Evolutionary conservation across 306 rosid genomes (phyloP).

Genomic region (Malus sylvestris): DNA sequence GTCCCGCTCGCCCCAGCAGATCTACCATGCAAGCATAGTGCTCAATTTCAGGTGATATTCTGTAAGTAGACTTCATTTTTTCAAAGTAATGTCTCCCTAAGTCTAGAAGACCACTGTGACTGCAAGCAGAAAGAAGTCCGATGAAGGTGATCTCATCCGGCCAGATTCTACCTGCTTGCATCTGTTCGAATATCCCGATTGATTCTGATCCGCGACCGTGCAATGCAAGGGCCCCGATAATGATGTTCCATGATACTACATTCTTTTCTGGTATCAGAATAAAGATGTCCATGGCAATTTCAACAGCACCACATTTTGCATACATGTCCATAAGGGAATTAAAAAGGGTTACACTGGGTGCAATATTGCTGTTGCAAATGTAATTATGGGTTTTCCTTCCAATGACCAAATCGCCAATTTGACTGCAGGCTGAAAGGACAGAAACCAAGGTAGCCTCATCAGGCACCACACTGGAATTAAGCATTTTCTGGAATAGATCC

Average conservation of each 20-base stretch:
- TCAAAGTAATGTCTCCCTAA: conserved; percentile 47
- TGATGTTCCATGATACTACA: conserved; percentile 59
- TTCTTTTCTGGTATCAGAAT: conserved; percentile 38
- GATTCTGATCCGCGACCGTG: conserved; percentile 63
- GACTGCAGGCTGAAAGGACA: conserved; percentile 58
- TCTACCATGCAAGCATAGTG: conserved; percentile 78
- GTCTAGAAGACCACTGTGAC: conserved; percentile 56
- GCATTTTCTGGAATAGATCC: conserved; percentile 51
- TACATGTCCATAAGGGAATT: conserved; percentile 64
- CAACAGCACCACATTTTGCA: conserved; percentile 61
- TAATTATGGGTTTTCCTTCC: conserved; percentile 46
- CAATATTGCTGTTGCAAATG: conserved; percentile 25
- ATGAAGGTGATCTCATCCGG: conserved; percentile 74
- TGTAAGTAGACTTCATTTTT: conserved; percentile 36
- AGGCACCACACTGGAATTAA: conserved; percentile 40
- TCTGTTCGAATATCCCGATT: conserved; percentile 41
- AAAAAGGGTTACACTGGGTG: conserved; percentile 29
- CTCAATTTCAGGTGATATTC: conserved; percentile 45
- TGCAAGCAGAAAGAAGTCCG: conserved; percentile 71
- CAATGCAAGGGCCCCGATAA: conserved; percentile 57
- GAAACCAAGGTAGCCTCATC: conserved; percentile 58
- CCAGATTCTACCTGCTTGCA: conserved; percentile 34
- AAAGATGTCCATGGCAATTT: conserved; percentile 43
- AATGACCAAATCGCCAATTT: conserved; percentile 53
- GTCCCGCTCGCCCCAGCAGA: conserved; percentile 64